Conservation (phyloP, 1,139 yeast species). For the Suhomyces yuchorum region DNA sequence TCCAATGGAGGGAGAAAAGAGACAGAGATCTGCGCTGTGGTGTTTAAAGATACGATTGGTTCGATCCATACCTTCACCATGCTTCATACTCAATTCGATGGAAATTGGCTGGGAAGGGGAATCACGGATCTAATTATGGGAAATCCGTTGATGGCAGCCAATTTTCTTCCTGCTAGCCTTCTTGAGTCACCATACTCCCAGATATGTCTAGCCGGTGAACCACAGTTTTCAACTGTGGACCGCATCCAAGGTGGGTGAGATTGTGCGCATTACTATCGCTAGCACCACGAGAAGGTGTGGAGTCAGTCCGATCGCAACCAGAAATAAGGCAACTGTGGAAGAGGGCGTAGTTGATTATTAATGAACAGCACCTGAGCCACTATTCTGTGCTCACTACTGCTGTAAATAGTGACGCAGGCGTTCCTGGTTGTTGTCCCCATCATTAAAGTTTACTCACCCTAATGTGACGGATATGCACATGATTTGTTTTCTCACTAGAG, state of each 20-base stretch:
- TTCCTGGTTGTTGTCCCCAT: too few relatives aligned
- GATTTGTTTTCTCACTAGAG: too few relatives aligned
- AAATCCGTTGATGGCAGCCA: background rate
- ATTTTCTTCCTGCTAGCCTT: background rate
- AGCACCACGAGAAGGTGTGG: background rate
- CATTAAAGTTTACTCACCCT: too few relatives aligned
- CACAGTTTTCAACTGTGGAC: background rate
- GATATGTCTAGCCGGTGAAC: background rate
- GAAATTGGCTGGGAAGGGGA: too few relatives aligned
- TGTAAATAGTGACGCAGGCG: too few relatives aligned
- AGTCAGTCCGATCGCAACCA: background rate
- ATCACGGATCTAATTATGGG: too few relatives aligned
- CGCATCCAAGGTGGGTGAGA: background rate
- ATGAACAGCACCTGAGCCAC: background rate
- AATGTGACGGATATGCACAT: too few relatives aligned
- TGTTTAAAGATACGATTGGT: too few relatives aligned
- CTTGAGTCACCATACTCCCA: background rate
- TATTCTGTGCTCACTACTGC: background rate
- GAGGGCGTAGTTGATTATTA: background rate
- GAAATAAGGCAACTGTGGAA: background rate
- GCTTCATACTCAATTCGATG: too few relatives aligned
- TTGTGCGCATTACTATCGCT: background rate
- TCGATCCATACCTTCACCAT: too few relatives aligned
- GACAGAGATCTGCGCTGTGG: too few relatives aligned
- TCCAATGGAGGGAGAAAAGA: too few relatives aligned